A percentile compares a stretch with the other conserved stretches of the same genome.
These are phyloP conservation scores for Spinellus fusiger DNA, from an alignment of 192 early-diverging fungal species.

Conservation along the genomic window DNA sequence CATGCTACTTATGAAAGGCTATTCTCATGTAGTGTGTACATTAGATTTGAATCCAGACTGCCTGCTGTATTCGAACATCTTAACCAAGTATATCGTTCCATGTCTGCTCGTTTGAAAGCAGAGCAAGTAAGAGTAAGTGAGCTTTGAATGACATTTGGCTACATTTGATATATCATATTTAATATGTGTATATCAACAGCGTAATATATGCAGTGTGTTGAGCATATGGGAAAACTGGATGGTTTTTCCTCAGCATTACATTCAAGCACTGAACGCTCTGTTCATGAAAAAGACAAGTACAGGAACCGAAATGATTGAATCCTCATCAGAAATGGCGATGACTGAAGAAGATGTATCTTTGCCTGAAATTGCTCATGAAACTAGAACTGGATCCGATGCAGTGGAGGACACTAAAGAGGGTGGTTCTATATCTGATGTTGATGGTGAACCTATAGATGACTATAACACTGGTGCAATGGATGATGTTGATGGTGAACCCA, in stretches of 20 bases:
- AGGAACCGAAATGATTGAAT: not conserved
- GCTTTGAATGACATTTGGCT: not conserved
- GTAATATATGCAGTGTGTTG: conserved; percentile 57
- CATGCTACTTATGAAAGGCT: not conserved
- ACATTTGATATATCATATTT: not conserved
- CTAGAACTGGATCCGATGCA: not conserved
- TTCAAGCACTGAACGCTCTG: conserved; percentile 44
- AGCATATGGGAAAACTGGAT: conserved; percentile 88
- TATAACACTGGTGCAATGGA: conserved; percentile 44
- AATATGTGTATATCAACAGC: conserved; percentile 23
- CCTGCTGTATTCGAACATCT: conserved; percentile 64
- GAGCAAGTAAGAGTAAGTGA: conserved; percentile 64
- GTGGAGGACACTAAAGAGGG: conserved; percentile 9
- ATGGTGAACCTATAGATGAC: conserved; percentile 41
- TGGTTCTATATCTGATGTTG: conserved; percentile 35
- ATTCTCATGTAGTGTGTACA: not conserved
- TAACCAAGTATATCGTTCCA: conserved; percentile 54
- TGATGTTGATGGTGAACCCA: conserved; percentile 42
- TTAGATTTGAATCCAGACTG: conserved; percentile 55
- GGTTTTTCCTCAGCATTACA: conserved; percentile 69
- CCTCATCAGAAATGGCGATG: not conserved
- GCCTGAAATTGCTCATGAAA: not conserved
- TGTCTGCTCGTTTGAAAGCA: conserved; percentile 71
- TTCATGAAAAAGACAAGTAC: conserved; percentile 41
- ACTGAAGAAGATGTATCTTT: not conserved